Percentiles rank a stretch among this genome's conserved stretches.
Conservation (phyloP, 768 basidiomycete species). For the Mycena maculata region DNA sequence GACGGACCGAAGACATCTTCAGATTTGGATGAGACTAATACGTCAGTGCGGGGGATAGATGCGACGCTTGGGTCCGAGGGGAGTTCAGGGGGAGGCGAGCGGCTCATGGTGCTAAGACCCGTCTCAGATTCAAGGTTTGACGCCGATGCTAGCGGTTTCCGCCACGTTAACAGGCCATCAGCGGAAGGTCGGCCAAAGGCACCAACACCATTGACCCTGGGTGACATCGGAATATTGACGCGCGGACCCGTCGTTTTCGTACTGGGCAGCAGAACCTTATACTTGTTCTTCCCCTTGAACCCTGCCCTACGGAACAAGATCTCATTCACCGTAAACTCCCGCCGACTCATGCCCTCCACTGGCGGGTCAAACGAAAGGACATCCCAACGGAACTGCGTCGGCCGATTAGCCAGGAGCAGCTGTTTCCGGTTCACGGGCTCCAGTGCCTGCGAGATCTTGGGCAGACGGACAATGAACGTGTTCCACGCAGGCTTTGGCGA, state of each 20-base stretch:
- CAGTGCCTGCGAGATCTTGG: constrained; percentile 53
- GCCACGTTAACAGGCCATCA: constrained; percentile 58
- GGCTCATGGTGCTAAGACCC: constrained; percentile 66
- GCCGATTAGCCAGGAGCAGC: constrained; percentile 54
- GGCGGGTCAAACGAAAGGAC: constrained; percentile 80
- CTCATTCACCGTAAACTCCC: constrained; percentile 74
- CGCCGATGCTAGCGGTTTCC: constrained; percentile 48
- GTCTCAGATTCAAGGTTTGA: constrained; percentile 34
- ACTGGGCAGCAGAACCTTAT: constrained; percentile 56
- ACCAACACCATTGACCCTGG: constrained; percentile 42
- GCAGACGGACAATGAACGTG: constrained; percentile 59
- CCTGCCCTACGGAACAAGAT: constrained; percentile 64
- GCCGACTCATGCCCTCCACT: constrained; percentile 69
- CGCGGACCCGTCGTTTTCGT: constrained; percentile 43
- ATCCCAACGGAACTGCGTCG: constrained; percentile 65
- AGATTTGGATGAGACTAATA: constrained; percentile 43
- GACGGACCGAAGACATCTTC: constrained; percentile 43
- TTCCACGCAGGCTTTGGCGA: constrained; percentile 57
- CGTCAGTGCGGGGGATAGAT: constrained; percentile 50
- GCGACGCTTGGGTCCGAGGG: constrained; percentile 45
- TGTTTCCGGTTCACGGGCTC: constrained; percentile 64
- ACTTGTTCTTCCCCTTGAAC: constrained; percentile 54
- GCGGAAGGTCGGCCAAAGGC: constrained; percentile 58
- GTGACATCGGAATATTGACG: constrained; percentile 43
- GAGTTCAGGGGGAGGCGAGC: constrained; percentile 73